A percentile compares a stretch with the other conserved stretches of the same genome.
Conservation (phyloP, 352 stramenopile species). For the Phytopythium sindhum region DNA sequence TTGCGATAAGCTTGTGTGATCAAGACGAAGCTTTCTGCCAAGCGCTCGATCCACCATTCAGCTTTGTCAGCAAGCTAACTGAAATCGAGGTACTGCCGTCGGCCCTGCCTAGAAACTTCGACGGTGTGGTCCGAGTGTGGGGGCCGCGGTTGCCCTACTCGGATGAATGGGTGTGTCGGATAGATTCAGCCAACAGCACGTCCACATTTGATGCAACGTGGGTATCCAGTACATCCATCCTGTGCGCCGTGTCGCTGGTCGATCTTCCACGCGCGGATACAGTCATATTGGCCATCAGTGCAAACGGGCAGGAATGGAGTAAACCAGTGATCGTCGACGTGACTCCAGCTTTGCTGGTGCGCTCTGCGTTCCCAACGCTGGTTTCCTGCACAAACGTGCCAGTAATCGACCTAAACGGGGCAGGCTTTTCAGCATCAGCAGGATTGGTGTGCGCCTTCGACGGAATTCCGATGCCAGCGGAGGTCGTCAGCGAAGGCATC, state of each 20-base stretch:
- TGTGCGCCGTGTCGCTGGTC: slow-evolving; percentile 19
- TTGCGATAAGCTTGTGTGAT: slow-evolving; percentile 22
- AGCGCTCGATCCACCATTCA: slow-evolving; percentile 24
- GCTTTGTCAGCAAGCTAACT: slow-evolving; percentile 22
- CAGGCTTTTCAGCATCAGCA: slow-evolving; percentile 29
- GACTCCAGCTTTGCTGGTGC: slow-evolving; percentile 17
- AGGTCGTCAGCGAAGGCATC: slow-evolving; percentile 25
- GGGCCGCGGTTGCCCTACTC: slow-evolving; percentile 20
- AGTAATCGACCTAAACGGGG: slow-evolving; percentile 24
- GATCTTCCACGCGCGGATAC: not conserved
- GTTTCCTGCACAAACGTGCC: slow-evolving; percentile 13
- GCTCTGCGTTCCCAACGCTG: slow-evolving; percentile 11
- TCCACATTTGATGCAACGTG: slow-evolving; percentile 10
- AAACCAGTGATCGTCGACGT: slow-evolving; percentile 9
- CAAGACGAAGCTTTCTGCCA: slow-evolving; percentile 15
- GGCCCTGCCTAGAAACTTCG: slow-evolving; percentile 32
- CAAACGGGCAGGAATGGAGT: slow-evolving; percentile 52
- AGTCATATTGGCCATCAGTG: slow-evolving; percentile 27
- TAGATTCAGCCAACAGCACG: slow-evolving; percentile 7
- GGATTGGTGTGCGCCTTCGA: slow-evolving; percentile 39
- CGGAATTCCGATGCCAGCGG: slow-evolving; percentile 19
- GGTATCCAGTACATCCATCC: slow-evolving; percentile 24
- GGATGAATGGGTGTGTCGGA: slow-evolving; percentile 20
- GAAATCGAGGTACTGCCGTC: slow-evolving; percentile 12
- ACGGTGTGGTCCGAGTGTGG: slow-evolving; percentile 26